Base-by-base conservation (phyloP, 306 rosid species). In the Oemleria cerasiformis region DNA sequence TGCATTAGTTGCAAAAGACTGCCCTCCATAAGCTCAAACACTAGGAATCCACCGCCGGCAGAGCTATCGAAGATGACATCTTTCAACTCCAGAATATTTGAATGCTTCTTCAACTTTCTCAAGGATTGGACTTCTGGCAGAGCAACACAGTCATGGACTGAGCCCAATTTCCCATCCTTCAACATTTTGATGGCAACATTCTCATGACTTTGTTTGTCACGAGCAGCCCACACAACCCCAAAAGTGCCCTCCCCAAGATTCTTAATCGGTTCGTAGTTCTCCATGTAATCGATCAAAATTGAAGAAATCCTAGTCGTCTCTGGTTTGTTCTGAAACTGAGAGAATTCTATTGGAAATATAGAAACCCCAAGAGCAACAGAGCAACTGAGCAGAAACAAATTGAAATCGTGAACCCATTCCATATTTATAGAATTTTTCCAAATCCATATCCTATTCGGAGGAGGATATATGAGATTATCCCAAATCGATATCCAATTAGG, bases 21-120 rank as follows among this genome's bases (percentile, higher is more conserved):
- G 51, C n/a, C 17, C 17, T 70, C 64, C 54, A 70, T 55, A 11
- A 19, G 42, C 4, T 55, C 73, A 4, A 70, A 70, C 40, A 70
- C 65, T 13, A 68, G 58, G 21, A 13, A 41, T 0, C 9, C 6
- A 1, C 30, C 2, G 30, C 1, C 1, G 30, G 11, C 41, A 12
- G 8, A 8, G 5, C 2, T 7, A 34, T 15, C 64, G 7, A 2
- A 0, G 54, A 70, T 8, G 16, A 55, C 21, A 4, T 56, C 16
- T 13, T 41, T 54, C 40, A 70, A 60, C 41, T 55, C 17, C 10
- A 70, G 16, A 16, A 70, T 53, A 14, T 53, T 69, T 0, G 63
- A 50, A 25, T 69, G 63, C 5, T 48, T 48, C 15, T 21, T 54
- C 51, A 54, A 8, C 56, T 14, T 54, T 6, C 4, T 3, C 12